Conservation (phyloP, 768 basidiomycete genomes). For the Paxillus ammoniavirescens region DNA sequence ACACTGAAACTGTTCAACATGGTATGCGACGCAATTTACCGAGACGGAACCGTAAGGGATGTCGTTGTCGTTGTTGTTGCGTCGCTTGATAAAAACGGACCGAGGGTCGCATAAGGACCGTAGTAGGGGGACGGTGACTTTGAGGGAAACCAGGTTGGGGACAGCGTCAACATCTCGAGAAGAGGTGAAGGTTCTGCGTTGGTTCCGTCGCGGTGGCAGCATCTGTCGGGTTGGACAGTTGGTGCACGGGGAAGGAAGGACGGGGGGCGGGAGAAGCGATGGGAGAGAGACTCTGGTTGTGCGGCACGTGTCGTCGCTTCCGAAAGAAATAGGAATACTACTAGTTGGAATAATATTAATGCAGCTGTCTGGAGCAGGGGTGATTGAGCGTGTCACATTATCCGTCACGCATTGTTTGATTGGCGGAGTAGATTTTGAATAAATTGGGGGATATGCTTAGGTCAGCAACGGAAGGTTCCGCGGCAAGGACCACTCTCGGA, state of each 20-base stretch:
- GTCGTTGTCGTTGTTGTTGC: neutral
- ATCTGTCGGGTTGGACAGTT: slow-evolving; percentile 2
- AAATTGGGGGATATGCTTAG: slow-evolving; percentile 14
- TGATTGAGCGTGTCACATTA: neutral
- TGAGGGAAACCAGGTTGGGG: neutral
- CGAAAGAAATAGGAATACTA: neutral
- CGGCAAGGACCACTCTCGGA: slow-evolving; percentile 3
- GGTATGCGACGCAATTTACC: neutral
- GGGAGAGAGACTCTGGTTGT: neutral
- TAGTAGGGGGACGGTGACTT: no score
- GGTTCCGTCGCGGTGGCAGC: neutral
- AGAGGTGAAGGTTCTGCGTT: neutral
- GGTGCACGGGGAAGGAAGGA: slow-evolving; percentile 2
- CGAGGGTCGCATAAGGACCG: neutral
- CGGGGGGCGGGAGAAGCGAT: neutral
- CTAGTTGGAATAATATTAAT: no score
- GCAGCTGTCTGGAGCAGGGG: neutral
- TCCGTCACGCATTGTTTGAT: neutral
- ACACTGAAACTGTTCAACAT: no score
- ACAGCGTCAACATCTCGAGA: neutral
- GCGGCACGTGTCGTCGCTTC: neutral
- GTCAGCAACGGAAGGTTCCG: slow-evolving; percentile 8
- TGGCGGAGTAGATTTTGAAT: slow-evolving; percentile 1
- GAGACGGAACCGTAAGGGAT: neutral
- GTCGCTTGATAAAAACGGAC: neutral